Base-by-base conservation (phyloP, 1,284 basidiomycete genomes). In the Austroboletus sp. region DNA sequence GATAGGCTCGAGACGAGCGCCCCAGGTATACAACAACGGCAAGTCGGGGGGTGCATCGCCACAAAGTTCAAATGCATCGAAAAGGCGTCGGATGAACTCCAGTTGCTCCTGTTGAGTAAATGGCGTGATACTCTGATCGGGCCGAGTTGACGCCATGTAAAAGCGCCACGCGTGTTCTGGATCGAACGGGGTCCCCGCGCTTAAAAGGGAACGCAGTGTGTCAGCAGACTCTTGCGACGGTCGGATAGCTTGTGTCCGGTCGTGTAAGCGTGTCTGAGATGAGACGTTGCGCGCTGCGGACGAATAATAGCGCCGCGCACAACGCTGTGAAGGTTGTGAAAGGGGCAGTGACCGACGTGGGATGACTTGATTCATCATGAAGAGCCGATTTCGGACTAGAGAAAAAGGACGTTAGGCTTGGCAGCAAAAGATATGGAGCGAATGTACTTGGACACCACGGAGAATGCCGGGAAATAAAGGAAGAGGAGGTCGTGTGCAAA, bases 391-490 rank as follows among this genome's bases (percentile, higher is more conserved):
- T 38, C 62, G 53, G 19, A 54, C 61, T 66, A 31, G 36, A 31
- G 21, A 48, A 45, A 8, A 39, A 36, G 10, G 35, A 26, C 2
- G 35, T 60, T 29, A 66, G 57, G 21, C 11, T 17, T n/a, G 32
- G 31, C 7, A 11, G 11, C 4, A 30, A 13, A 37, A 13, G 32
- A 37, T 21, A 19, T n/a, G 30, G 40, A 44, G 35, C 46, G 46
- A 38, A 42, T 25, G 45, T 45, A 63, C 44, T 63, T 56, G 72
- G 67, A 56, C 68, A 70, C 67, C 69, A 73, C 10, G 71, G 53
- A 3, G 70, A 66, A 55, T 75, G 70, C 44, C 63, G 66, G 40
- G 62, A 60, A 17, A 61, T 52, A 57, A 68, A 75, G 34, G 71
- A 75, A 34, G 71, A 34, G 40, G 71, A 49, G 63, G 49, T 43